Conservation (phyloP, 345 rosid species). For the Eucalyptus urophylla region DNA sequence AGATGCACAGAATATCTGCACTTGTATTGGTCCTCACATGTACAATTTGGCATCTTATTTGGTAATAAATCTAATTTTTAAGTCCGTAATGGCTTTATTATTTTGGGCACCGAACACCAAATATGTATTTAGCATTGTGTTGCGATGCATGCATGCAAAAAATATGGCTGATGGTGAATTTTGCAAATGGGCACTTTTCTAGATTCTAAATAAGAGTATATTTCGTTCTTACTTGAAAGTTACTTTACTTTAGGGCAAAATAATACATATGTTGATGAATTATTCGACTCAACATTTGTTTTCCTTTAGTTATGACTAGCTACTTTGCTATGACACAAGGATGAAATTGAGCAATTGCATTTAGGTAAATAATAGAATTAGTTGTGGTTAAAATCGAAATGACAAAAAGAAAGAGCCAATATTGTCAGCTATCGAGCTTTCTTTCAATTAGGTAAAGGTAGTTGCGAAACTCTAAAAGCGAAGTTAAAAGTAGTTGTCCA, state of each 20-base stretch:
- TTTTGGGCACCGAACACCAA: background rate
- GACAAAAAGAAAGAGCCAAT: background rate
- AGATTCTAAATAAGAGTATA: background rate
- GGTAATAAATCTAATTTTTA: background rate
- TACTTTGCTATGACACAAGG: background rate
- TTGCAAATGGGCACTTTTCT: background rate
- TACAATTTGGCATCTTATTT: background rate
- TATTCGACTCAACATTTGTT: background rate
- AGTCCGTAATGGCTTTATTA: background rate
- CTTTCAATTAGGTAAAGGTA: background rate
- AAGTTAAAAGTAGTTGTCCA: background rate
- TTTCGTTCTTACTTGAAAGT: background rate
- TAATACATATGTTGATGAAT: background rate
- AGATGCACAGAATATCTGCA: background rate
- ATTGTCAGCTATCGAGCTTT: background rate
- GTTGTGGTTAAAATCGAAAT: background rate
- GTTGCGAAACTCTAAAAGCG: background rate
- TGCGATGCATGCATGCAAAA: background rate
- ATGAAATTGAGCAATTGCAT: background rate
- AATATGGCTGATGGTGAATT: background rate
- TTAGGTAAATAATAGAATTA: background rate
- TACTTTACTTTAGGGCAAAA: background rate
- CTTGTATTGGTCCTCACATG: background rate
- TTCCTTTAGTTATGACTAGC: background rate
- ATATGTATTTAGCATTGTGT: background rate